These are phyloP conservation scores for Mycena indigotica DNA, from an alignment of 768 basidiomycete genomes.

Conservation along the genomic window DNA sequence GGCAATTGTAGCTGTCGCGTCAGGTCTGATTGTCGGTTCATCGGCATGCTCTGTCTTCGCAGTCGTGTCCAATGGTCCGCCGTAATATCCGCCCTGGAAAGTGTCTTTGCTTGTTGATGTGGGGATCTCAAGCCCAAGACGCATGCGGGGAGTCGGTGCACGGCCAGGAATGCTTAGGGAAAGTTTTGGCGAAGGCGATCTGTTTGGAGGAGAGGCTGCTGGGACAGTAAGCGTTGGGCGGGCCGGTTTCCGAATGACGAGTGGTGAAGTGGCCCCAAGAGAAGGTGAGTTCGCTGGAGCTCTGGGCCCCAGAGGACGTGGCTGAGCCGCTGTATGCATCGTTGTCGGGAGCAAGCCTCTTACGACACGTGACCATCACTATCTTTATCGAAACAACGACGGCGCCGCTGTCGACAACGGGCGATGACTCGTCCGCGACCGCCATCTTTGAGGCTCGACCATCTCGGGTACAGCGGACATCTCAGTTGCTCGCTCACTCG, in stretches of 20 bases:
- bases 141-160: slow-evolving; percentile 31
- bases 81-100: slow-evolving; percentile 44
- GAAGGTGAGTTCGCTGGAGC: slow-evolving; percentile 17
- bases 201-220: slow-evolving; percentile 23
- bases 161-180: slow-evolving; percentile 32
- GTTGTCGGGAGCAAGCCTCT: slow-evolving; percentile 16
- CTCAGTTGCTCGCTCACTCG: not conserved
- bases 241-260: slow-evolving; percentile 32
- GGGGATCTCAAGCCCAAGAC: slow-evolving; percentile 32
- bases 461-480: slow-evolving; percentile 29
- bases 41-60: slow-evolving; percentile 33
- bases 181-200: slow-evolving; percentile 34
- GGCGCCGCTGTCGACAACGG: not conserved
- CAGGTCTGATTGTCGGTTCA: slow-evolving; percentile 48
- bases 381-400: slow-evolving; percentile 27
- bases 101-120: slow-evolving; percentile 28
- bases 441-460: slow-evolving; percentile 35
- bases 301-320: slow-evolving; percentile 41
- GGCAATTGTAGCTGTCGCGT: slow-evolving; percentile 22
- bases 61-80: slow-evolving; percentile 38
- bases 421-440: slow-evolving; percentile 32
- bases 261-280: slow-evolving; percentile 32
- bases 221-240: slow-evolving; percentile 17
- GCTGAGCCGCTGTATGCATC: slow-evolving; percentile 28
- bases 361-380: not conserved